phyloP scores from a whole-genome alignment of 2,329 filamentous ascomycete species.

The Neospermospora avenae region DNA sequence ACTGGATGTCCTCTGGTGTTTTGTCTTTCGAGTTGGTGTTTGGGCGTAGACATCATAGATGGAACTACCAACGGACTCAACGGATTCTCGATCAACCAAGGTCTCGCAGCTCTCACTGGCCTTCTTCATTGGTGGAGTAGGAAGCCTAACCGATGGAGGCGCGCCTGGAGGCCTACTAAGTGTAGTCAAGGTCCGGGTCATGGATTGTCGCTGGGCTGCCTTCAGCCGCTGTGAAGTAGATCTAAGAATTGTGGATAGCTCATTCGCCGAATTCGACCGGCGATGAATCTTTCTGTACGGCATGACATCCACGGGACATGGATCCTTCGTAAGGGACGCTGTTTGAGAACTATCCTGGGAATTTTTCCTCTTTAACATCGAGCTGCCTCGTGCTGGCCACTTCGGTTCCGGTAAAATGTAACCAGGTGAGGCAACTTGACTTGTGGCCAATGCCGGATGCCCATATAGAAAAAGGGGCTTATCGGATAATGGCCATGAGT shows the following conservation, averaged over 20 bases:
- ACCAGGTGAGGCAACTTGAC: slow-evolving; percentile 28
- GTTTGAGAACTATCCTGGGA: background rate
- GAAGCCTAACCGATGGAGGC: slow-evolving; percentile 25
- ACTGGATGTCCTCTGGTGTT: background rate
- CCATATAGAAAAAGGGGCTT: too few relatives aligned
- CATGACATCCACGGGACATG: background rate
- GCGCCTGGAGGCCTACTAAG: slow-evolving; percentile 21
- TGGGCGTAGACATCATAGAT: slow-evolving; percentile 17
- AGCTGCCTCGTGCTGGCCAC: slow-evolving; percentile 15
- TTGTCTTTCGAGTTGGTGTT: slow-evolving; percentile 24
- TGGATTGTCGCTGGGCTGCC: slow-evolving; percentile 17
- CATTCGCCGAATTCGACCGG: slow-evolving; percentile 25
- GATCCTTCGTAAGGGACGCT: background rate
- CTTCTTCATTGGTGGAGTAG: slow-evolving; percentile 20
- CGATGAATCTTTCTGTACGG: slow-evolving; percentile 8
- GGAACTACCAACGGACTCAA: slow-evolving; percentile 21
- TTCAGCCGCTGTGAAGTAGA: slow-evolving; percentile 31
- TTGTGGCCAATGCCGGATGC: slow-evolving; percentile 23
- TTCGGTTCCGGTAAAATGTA: slow-evolving; percentile 26
- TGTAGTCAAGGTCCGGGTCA: slow-evolving; percentile 25
- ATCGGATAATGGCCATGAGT: slow-evolving; percentile 35
- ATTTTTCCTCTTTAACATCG: slow-evolving; percentile 1
- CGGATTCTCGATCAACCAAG: slow-evolving; percentile 13
- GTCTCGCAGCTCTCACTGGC: slow-evolving; percentile 23
- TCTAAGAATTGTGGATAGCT: slow-evolving; percentile 27